Conservation (phyloP, 768 basidiomycete genomes). For the Leucocoprinus birnbaumii region DNA sequence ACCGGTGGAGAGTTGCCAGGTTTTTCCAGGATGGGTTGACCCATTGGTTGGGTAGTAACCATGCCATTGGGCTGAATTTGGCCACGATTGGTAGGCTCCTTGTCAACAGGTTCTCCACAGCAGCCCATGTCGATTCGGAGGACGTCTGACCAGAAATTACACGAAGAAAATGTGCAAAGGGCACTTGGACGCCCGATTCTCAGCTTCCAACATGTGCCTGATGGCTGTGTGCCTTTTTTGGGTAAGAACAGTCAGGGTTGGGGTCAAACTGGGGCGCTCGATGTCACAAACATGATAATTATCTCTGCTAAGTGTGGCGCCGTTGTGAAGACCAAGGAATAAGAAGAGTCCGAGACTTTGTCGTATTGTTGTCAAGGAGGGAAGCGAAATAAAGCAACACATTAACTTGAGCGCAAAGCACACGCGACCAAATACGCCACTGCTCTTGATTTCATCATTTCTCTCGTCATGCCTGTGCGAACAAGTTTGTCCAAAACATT, state of each 20-base stretch:
- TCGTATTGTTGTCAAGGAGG: no score
- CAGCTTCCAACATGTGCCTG: constrained; percentile 18
- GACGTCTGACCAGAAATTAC: constrained; percentile 4
- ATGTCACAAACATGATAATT: neutral
- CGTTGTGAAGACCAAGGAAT: no score
- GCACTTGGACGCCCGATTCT: neutral
- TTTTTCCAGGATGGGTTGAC: constrained; percentile 39
- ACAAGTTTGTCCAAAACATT: no score
- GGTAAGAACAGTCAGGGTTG: constrained; percentile 3
- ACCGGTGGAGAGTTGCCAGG: constrained; percentile 17
- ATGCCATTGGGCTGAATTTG: constrained; percentile 23
- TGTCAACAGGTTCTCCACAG: constrained; percentile 50
- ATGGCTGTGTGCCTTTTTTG: constrained; percentile 24
- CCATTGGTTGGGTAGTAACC: constrained; percentile 50
- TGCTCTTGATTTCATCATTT: no score
- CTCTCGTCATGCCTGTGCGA: no score
- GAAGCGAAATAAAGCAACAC: no score
- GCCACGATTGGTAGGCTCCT: constrained; percentile 24
- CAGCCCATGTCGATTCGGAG: constrained; percentile 52
- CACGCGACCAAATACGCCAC: no score
- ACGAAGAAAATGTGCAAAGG: constrained; percentile 8
- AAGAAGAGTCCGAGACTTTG: no score
- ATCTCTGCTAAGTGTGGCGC: no score
- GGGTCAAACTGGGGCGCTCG: neutral
- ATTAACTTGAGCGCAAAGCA: no score